A percentile compares a stretch with the other conserved stretches of the same genome.
phyloP scores from a whole-genome alignment of 129 eudicot genomes.

The Flaveria trinervia region DNA sequence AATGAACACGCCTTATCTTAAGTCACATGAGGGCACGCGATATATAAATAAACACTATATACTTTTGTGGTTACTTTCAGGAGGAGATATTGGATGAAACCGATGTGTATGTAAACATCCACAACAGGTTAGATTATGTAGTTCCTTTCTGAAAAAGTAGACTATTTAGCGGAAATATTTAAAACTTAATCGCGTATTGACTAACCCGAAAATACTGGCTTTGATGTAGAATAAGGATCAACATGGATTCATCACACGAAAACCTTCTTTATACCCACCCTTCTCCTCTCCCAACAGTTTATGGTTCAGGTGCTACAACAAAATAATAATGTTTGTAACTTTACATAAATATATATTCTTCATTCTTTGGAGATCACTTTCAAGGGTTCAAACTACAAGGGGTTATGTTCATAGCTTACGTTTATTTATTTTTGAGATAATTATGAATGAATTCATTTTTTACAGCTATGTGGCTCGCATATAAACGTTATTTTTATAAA shows the following conservation, averaged over 20 bases:
- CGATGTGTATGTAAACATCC: conserved; percentile 96
- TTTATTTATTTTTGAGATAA: too few species aligned
- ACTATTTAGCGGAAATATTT: background rate
- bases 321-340: conserved; percentile 24
- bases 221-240: conserved; percentile 78
- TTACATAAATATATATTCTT: background rate
- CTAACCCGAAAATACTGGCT: background rate
- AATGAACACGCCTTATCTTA: too few species aligned
- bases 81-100: conserved; percentile 99
- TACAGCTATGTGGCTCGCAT: too few species aligned
- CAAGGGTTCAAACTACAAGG: background rate
- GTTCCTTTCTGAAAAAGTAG: background rate
- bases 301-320: conserved; percentile 31
- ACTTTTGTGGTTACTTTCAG: conserved; percentile 39
- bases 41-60: too few species aligned
- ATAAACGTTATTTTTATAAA: too few species aligned
- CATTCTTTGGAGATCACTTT: conserved; percentile 23
- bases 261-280: conserved; percentile 45
- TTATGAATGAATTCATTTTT: too few species aligned
- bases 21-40: too few species aligned
- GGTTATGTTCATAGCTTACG: too few species aligned
- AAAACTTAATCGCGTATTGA: background rate
- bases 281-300: conserved; percentile 24
- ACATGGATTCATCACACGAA: conserved; percentile 89
- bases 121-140: conserved; percentile 63